Base-by-base conservation (phyloP, 2,329 filamentous ascomycete genomes). In the Scorias spongiosa region DNA sequence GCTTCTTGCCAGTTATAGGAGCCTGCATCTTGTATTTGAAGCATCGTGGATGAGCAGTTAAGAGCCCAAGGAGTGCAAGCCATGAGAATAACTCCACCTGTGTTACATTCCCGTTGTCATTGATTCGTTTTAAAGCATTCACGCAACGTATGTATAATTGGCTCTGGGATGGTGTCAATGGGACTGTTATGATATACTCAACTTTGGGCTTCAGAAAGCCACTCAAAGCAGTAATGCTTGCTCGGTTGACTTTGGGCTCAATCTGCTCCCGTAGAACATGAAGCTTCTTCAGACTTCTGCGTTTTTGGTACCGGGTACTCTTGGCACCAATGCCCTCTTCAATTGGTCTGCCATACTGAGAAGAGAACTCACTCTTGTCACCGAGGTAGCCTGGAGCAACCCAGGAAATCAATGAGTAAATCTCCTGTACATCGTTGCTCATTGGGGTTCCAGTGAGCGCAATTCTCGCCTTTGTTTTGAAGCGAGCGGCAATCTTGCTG, bases 331-430 rank as follows among this genome's bases (percentile, higher is more conserved):
- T 69, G 0, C 88, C 88, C 10, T 72, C 65, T 43, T 80, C 69
- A 49, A 95, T 94, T 0, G 84, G 84, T 2, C 70, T 71, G 5
- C 77, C 73, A 56, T 81, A 94, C n/a, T 78, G 73, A 0, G 68
- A 58, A 15, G 69, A 72, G 59, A 95, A 95, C 54, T 88, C 80
- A 0, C 62, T 54, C 9, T 71, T 62, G 2, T 74, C 70, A 0
- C 85, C 86, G 2, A 94, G 69, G 57, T 84, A 94, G 18, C 76
- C 76, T 0, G 84, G 83, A 1, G 84, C 80, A 42, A 91, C 78
- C 85, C 86, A 94, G 49, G 88, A 75, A 46, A 94, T 81, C 76
- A 93, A 84, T n/a, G 78, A 67, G 56, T 80, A 86, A 56, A 93
- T 93, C 54, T 95, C 88, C 26, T 74, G 67, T 0, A 94, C 76